Conservation (phyloP, 2,329 filamentous ascomycete species). For the Colletotrichum lentis region DNA sequence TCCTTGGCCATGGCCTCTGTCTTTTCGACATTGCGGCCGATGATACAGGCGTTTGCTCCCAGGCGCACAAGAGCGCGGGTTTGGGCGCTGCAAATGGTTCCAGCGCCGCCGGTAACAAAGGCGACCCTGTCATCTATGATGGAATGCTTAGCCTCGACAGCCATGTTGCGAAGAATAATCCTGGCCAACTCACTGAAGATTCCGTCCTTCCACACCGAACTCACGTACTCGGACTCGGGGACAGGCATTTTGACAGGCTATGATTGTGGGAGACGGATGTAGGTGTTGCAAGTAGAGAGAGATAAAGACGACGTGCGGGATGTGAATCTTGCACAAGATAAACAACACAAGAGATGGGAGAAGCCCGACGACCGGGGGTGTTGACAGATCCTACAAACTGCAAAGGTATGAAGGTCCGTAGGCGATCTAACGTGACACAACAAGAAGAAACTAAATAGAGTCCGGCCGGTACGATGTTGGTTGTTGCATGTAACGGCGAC, state of each 20-base stretch:
- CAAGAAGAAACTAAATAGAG: slow-evolving; percentile 4
- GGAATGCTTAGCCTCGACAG: slow-evolving; percentile 30
- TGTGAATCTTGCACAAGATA: slow-evolving; percentile 5
- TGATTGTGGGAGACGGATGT: not conserved
- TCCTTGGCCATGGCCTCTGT: slow-evolving; percentile 82
- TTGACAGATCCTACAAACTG: slow-evolving; percentile 6
- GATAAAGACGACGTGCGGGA: slow-evolving; percentile 10
- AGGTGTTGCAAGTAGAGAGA: not conserved
- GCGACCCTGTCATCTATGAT: slow-evolving; percentile 80
- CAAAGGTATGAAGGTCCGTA: slow-evolving; percentile 6
- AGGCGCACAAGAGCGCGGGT: slow-evolving; percentile 90
- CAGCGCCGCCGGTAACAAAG: slow-evolving; percentile 94
- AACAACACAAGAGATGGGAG: not conserved
- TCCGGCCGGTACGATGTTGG: slow-evolving; percentile 2
- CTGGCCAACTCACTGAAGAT: slow-evolving; percentile 73
- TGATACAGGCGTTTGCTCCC: slow-evolving; percentile 91
- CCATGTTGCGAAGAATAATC: not conserved
- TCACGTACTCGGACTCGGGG: slow-evolving; percentile 78
- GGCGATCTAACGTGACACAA: slow-evolving; percentile 4
- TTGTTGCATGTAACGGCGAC: slow-evolving; percentile 15
- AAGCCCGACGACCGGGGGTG: not conserved
- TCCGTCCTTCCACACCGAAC: slow-evolving; percentile 83
- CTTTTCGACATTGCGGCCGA: slow-evolving; percentile 89
- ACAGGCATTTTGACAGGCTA: slow-evolving; percentile 64
- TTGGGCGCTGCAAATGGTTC: slow-evolving; percentile 93